Conservation (phyloP, 768 basidiomycete species). For the Collybiopsis luxurians region DNA sequence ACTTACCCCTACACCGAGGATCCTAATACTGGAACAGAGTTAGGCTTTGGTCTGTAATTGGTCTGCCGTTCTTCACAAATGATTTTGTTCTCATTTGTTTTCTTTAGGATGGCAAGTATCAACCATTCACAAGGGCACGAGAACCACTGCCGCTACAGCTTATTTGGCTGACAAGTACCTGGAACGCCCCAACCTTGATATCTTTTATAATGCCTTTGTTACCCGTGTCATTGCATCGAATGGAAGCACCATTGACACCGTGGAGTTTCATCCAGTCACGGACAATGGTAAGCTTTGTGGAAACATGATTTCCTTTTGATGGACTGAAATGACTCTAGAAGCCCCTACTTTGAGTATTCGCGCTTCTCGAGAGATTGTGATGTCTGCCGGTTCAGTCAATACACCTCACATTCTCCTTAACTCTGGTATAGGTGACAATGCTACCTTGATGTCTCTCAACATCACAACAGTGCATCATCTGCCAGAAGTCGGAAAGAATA, state of each 20-base stretch:
- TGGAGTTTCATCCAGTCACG: constrained; percentile 3
- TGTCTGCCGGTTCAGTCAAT: constrained; percentile 22
- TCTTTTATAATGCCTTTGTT: constrained; percentile 18
- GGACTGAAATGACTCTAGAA: neutral
- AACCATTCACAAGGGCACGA: constrained; percentile 20
- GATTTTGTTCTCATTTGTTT: constrained; percentile 29
- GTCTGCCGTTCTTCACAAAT: constrained; percentile 5
- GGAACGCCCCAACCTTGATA: constrained; percentile 25
- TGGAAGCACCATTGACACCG: neutral
- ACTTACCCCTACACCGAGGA: constrained; percentile 31
- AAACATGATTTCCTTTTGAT: neutral
- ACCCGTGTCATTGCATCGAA: constrained; percentile 1
- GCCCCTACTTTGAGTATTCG: constrained; percentile 1
- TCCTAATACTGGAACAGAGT: constrained; percentile 26
- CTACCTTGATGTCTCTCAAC: constrained; percentile 1
- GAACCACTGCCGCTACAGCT: constrained; percentile 28
- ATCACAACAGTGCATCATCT: constrained; percentile 10
- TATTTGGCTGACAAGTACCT: constrained; percentile 27
- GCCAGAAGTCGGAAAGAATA: constrained; percentile 15
- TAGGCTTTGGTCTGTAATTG: constrained; percentile 24
- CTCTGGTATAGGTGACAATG: constrained; percentile 19
- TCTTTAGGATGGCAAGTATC: constrained; percentile 26
- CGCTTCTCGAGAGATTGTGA: constrained; percentile 20
- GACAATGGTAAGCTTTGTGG: constrained; percentile 4
- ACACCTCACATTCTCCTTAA: constrained; percentile 16